Evolutionary conservation across 345 rosid species (phyloP).

Genomic region (Camelina sativa): DNA sequence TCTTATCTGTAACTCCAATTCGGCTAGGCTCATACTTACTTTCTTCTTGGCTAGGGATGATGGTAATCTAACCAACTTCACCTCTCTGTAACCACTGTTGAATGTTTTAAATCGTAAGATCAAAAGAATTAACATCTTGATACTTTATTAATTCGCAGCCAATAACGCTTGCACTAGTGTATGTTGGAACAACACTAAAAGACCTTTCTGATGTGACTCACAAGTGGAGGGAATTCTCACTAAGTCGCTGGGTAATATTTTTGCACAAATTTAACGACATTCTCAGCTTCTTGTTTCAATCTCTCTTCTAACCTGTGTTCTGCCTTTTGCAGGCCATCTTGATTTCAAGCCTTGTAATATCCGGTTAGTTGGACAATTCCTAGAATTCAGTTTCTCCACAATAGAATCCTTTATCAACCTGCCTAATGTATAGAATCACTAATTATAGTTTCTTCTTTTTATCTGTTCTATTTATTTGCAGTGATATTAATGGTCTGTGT

Average conservation of each 20-base stretch:
- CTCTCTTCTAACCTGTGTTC: slow-evolving; percentile 19
- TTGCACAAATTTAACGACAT: background rate
- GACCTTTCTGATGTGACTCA: slow-evolving; percentile 99
- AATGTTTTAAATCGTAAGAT: background rate
- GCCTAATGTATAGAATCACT: slow-evolving; percentile 19
- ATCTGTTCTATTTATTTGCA: slow-evolving; percentile 46
- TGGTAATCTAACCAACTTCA: slow-evolving; percentile 54
- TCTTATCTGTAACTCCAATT: slow-evolving; percentile 91
- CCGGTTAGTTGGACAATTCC: slow-evolving; percentile 68
- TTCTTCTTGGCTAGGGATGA: slow-evolving; percentile 99
- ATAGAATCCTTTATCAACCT: slow-evolving; percentile 11
- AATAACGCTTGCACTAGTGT: slow-evolving; percentile 86
- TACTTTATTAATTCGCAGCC: slow-evolving; percentile 62
- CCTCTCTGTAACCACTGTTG: slow-evolving; percentile 1
- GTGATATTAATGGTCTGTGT: slow-evolving; percentile 77
- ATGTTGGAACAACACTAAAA: slow-evolving; percentile 93
- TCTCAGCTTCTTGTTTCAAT: background rate
- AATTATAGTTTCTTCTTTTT: slow-evolving; percentile 7
- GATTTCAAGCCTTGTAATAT: slow-evolving; percentile 63
- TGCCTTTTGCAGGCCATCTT: slow-evolving; percentile 65
- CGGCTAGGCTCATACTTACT: slow-evolving; percentile 79
- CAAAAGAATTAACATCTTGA: slow-evolving; percentile 29
- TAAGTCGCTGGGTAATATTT: slow-evolving; percentile 83
- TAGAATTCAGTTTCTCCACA: background rate
- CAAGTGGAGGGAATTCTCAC: slow-evolving; percentile 91